phyloP scores from a whole-genome alignment of 768 basidiomycete genomes.

The Lentinus tigrinus region DNA sequence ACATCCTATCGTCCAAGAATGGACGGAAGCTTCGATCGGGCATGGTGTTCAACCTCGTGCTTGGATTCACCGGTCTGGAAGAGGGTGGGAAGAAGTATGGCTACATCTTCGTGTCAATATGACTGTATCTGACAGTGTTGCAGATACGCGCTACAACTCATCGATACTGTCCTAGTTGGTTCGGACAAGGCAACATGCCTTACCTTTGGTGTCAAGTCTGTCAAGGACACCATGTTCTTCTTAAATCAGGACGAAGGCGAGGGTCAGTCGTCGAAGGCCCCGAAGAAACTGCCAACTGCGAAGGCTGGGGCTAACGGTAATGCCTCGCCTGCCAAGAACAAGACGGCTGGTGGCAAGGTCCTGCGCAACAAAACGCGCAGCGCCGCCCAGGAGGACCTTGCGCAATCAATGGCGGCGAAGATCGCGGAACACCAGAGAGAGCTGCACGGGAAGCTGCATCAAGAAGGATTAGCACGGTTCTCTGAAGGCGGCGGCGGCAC shows the following conservation, averaged over 20 bases:
- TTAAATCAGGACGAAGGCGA: constrained; percentile 57
- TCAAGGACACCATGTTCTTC: constrained; percentile 90
- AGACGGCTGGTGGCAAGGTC: constrained; percentile 81
- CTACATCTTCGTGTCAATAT: background rate
- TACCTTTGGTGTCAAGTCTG: constrained; percentile 80
- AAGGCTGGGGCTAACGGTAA: constrained; percentile 62
- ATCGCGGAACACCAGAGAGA: constrained; percentile 87
- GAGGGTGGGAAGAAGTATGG: constrained; percentile 73
- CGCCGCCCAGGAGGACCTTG: constrained; percentile 80
- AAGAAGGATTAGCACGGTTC: constrained; percentile 78
- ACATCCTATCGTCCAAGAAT: constrained; percentile 82
- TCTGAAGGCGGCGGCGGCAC: constrained; percentile 77
- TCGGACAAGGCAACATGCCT: constrained; percentile 63
- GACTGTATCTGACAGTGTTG: background rate
- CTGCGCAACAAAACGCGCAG: constrained; percentile 89
- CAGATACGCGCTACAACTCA: constrained; percentile 86
- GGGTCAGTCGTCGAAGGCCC: constrained; percentile 56
- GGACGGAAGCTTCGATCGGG: constrained; percentile 63
- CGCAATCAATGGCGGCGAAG: constrained; percentile 73
- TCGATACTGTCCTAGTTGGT: constrained; percentile 84
- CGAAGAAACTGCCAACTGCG: constrained; percentile 48
- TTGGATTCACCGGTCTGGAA: constrained; percentile 88
- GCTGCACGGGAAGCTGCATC: constrained; percentile 73
- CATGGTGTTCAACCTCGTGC: constrained; percentile 83
- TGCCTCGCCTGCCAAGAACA: constrained; percentile 59